phyloP scores from a whole-genome alignment of 1,139 yeast genomes.

The Hyphopichia burtonii region DNA sequence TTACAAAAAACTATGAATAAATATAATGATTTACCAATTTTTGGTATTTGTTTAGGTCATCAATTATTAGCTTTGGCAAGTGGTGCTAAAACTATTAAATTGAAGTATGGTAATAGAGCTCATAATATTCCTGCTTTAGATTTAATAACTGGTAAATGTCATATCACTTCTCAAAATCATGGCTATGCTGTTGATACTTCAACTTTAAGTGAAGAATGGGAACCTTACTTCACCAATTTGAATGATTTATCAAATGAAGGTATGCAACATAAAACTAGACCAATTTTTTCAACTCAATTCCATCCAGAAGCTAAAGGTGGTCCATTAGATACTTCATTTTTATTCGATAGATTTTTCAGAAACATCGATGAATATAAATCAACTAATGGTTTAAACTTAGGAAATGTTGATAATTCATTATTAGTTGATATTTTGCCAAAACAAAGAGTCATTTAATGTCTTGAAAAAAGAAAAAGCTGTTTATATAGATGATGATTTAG shows the following conservation, averaged over 20 bases:
- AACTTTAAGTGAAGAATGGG: constrained; percentile 78
- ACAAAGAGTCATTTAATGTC: constrained; percentile 72
- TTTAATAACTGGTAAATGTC: constrained; percentile 85
- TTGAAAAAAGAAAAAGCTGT: background rate
- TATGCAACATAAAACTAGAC: constrained; percentile 82
- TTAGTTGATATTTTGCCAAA: constrained; percentile 80
- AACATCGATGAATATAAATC: constrained; percentile 61
- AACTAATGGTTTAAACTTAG: constrained; percentile 42
- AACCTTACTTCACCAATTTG: constrained; percentile 81
- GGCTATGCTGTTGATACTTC: constrained; percentile 92
- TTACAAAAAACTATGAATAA: constrained; percentile 68
- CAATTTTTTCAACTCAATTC: constrained; percentile 94
- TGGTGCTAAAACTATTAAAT: constrained; percentile 88
- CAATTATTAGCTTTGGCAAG: constrained; percentile 92
- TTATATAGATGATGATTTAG: background rate
- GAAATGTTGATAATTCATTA: constrained; percentile 50
- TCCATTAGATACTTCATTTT: constrained; percentile 85
- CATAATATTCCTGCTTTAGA: constrained; percentile 97
- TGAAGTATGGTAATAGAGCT: constrained; percentile 97
- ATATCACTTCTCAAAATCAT: constrained; percentile 96
- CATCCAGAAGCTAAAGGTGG: constrained; percentile 99
- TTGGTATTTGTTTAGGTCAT: constrained; percentile 97
- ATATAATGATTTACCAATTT: constrained; percentile 74
- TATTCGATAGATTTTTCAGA: constrained; percentile 85
- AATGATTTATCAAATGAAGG: constrained; percentile 97